Conservation (phyloP, 1,284 basidiomycete genomes). For the Puccinia horiana region DNA sequence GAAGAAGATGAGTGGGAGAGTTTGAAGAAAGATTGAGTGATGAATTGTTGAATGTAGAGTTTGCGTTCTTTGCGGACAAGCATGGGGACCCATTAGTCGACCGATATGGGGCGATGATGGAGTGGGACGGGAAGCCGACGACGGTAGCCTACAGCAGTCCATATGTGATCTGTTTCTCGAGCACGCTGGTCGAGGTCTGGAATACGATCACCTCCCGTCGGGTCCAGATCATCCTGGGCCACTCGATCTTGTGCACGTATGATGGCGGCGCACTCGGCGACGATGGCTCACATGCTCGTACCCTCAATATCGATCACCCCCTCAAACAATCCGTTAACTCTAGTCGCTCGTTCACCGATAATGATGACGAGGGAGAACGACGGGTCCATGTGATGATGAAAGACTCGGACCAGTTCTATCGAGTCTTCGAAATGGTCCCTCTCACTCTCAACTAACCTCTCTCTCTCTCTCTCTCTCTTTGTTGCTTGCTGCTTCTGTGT, state of each 20-base stretch:
- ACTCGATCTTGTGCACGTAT: constrained; percentile 76
- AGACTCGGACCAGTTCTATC: constrained; percentile 19
- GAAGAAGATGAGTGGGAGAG: neutral
- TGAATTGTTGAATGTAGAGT: constrained; percentile 61
- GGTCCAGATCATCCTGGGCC: constrained; percentile 81
- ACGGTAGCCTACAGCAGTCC: constrained; percentile 81
- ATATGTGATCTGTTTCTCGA: constrained; percentile 85
- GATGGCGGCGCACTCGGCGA: constrained; percentile 36
- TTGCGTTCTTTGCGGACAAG: constrained; percentile 84
- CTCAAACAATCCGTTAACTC: neutral
- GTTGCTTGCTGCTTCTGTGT: neutral
- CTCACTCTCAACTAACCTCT: constrained; percentile 4
- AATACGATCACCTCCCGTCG: constrained; percentile 81
- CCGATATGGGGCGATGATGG: constrained; percentile 68
- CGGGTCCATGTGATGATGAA: constrained; percentile 34
- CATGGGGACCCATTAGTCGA: constrained; percentile 70
- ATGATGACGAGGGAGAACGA: constrained; percentile 10
- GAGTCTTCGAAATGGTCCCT: constrained; percentile 40
- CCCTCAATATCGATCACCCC: neutral
- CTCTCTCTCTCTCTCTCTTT: neutral
- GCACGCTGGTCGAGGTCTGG: constrained; percentile 89
- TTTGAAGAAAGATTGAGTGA: neutral
- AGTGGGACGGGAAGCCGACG: constrained; percentile 91
- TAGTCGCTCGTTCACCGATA: neutral
- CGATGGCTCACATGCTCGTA: constrained; percentile 11